Base-by-base conservation (phyloP, 1,284 basidiomycete species). In the Grifola frondosa region DNA sequence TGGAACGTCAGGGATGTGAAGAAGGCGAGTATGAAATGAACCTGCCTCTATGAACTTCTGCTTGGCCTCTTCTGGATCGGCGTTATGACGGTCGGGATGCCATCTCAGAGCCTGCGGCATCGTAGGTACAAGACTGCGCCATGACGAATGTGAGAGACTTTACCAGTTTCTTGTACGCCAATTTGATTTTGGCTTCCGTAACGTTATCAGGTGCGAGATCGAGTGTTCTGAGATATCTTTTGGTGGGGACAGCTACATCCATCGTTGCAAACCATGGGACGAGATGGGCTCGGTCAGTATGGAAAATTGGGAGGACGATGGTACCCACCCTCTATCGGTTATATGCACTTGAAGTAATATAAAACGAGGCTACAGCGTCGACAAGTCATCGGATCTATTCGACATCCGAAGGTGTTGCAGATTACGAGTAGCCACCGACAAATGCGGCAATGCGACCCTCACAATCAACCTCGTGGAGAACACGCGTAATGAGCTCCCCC, bases 1-100 rank as follows among this genome's bases (percentile, higher is more conserved):
- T 35, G 10, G n/a, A 8, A 13, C 15, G 9, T 15, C 30, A 9
- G 30, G 8, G 15, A 35, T 11, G 19, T 7, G 24, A 35, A 22
- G 29, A 21, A 30, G 16, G 16, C 12, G 17, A 15, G 16, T 38
- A 22, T 21, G 12, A 20, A 24, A 49, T 37, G 16, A 46, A 56
- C 60, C 63, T 59, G 80, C 78, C 66, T 89, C 84, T 61, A 88
- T 85, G 66, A 89, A 89, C 67, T 87, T 87, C 57, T 80, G 78
- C 46, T 80, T 73, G 10, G 84, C 79, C 12, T 71, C 73, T 47
- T 85, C 86, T 34, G 62, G 63, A 43, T 71, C 61, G 46, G 70
- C 71, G 39, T 73, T 68, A 68, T 88, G 87, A 46, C 88, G 81
- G 67, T 97, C 94, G 29, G 92, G 92, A 67, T 96, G 93, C 82